Conservation (phyloP, 129 eudicot genomes). For the Daucus carota region DNA sequence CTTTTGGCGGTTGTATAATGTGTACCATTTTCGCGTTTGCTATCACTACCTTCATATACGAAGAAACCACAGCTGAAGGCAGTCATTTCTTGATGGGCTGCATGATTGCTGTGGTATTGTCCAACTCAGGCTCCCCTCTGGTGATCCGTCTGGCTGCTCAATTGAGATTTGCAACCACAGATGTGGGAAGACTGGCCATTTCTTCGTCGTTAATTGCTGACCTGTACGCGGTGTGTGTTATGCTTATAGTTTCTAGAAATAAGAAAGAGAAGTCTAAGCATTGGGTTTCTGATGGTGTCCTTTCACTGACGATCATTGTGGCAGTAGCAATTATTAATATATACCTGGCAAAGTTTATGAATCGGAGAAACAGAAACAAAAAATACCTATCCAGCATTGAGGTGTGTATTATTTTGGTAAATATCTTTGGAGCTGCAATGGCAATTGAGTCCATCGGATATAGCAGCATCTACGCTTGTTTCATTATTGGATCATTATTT, state of each 20-base stretch:
- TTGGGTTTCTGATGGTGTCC: conserved; percentile 35
- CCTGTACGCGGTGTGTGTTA: conserved; percentile 39
- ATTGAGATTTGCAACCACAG: conserved; percentile 65
- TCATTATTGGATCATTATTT: conserved; percentile 62
- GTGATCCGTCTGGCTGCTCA: conserved; percentile 68
- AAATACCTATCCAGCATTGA: conserved; percentile 69
- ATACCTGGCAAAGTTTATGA: conserved; percentile 47
- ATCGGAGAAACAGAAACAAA: conserved; percentile 47
- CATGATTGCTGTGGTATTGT: conserved; percentile 46
- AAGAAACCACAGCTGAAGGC: conserved; percentile 50
- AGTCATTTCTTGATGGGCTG: conserved; percentile 35
- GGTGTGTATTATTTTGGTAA: conserved; percentile 43
- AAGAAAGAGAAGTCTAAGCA: conserved; percentile 5
- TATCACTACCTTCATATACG: conserved; percentile 41
- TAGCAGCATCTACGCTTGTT: conserved; percentile 70
- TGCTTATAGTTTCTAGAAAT: conserved; percentile 43
- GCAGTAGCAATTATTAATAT: conserved; percentile 38
- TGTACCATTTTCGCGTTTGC: conserved; percentile 64
- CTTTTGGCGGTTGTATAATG: conserved; percentile 43
- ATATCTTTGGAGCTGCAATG: conserved; percentile 56
- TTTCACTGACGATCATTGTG: conserved; percentile 34
- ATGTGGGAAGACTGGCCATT: conserved; percentile 70
- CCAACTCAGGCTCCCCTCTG: conserved; percentile 74
- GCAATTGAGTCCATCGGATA: conserved; percentile 58
- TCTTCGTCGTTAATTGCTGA: conserved; percentile 61